Evolutionary conservation across 176 grass and related monocot species (phyloP).

Genomic region (Puccinellia tenuiflora): DNA sequence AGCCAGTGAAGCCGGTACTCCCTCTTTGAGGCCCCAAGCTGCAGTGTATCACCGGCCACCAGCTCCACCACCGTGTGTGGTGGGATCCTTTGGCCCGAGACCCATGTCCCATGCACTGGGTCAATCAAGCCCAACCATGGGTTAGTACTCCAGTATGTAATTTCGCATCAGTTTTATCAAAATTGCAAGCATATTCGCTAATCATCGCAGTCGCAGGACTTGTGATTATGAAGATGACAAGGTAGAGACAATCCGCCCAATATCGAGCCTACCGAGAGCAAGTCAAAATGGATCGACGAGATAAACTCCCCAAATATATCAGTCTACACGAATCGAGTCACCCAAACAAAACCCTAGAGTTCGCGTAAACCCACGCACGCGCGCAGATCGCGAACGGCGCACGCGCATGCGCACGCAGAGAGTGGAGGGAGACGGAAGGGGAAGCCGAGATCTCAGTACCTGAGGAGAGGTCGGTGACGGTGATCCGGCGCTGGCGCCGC

Average conservation of each 20-base stretch:
- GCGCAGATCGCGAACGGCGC: neutral
- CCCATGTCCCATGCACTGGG: conserved; percentile 89
- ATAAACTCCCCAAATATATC: neutral
- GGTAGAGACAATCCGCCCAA: neutral
- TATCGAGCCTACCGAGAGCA: too few relatives aligned
- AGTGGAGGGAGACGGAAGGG: neutral
- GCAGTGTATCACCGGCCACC: conserved; percentile 49
- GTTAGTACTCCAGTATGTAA: neutral
- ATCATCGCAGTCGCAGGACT: neutral
- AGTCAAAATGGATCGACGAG: neutral
- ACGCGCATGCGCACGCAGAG: neutral
- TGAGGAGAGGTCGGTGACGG: conserved; percentile 67
- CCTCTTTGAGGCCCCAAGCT: conserved; percentile 64
- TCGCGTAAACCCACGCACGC: neutral
- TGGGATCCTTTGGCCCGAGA: conserved; percentile 69
- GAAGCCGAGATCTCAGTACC: conserved; percentile 30
- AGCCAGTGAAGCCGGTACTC: conserved; percentile 86
- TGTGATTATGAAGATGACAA: neutral
- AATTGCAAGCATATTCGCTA: neutral
- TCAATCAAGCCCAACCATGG: neutral
- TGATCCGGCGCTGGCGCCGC: conserved; percentile 43
- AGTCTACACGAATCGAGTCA: neutral
- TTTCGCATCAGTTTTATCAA: neutral
- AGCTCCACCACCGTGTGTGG: conserved; percentile 52
- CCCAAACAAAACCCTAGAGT: neutral